A percentile compares a stretch with the other conserved stretches of the same genome.
These are phyloP conservation scores for Kwoniella europaea DNA, from an alignment of 768 basidiomycete genomes.

Conservation along the genomic window DNA sequence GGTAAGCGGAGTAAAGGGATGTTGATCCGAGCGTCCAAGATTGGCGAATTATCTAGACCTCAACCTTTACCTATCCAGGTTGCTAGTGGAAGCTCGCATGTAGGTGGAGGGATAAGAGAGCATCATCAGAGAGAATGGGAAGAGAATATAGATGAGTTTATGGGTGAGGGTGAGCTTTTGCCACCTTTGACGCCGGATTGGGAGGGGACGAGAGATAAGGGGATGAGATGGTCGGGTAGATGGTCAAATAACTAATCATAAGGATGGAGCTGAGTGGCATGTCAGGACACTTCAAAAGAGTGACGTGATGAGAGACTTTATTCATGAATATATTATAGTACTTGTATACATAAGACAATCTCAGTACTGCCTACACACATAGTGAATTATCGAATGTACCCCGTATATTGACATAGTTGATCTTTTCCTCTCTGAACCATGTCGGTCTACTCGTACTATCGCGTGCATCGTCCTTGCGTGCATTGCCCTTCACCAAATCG, in stretches of 20 bases:
- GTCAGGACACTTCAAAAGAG: too few species aligned
- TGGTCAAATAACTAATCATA: background rate
- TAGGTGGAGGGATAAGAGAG: background rate
- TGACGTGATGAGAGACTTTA: too few species aligned
- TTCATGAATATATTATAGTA: too few species aligned
- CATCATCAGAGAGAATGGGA: background rate
- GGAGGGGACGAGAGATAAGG: background rate
- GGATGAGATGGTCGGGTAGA: slow-evolving; percentile 8
- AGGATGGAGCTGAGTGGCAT: too few species aligned
- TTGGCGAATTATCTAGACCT: slow-evolving; percentile 10
- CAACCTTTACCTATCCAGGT: background rate
- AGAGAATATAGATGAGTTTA: slow-evolving; percentile 6
- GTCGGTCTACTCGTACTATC: background rate
- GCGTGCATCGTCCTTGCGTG: background rate
- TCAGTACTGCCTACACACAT: too few species aligned
- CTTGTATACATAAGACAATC: too few species aligned
- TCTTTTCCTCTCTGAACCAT: background rate
- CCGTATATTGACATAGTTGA: too few species aligned
- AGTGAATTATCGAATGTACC: too few species aligned
- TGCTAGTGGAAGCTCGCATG: background rate
- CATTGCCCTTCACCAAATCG: background rate
- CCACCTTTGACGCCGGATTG: slow-evolving; percentile 3
- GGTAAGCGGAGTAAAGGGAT: slow-evolving; percentile 18
- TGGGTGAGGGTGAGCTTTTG: background rate
- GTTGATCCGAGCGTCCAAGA: slow-evolving; percentile 11